Percentiles rank a stretch among this genome's conserved stretches.
Conservation (phyloP, 129 eudicot genomes). For the Deinandra increscens region DNA sequence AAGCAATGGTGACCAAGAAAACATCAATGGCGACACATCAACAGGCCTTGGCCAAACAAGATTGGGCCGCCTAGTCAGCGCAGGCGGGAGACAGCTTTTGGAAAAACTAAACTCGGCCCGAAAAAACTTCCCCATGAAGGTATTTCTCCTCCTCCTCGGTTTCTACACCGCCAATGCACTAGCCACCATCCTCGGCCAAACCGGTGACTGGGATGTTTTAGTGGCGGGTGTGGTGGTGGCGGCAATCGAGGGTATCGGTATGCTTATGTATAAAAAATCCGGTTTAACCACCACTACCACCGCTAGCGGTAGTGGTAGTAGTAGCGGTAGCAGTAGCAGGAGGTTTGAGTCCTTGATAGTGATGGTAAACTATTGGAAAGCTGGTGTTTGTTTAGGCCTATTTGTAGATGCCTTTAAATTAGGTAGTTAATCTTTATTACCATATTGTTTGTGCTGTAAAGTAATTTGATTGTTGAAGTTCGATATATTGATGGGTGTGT, state of each 20-base stretch:
- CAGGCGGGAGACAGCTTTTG: conserved; percentile 69
- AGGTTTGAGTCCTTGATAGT: conserved; percentile 68
- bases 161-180: conserved; percentile 95
- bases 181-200: conserved; percentile 94
- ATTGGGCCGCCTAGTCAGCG: conserved; percentile 75
- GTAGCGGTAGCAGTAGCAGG: conserved; percentile 34
- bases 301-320: neutral
- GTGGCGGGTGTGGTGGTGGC: conserved; percentile 97
- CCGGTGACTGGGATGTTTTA: conserved; percentile 95
- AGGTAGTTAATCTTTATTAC: conserved; percentile 58
- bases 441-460: conserved; percentile 11
- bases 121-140: conserved; percentile 88
- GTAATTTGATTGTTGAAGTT: conserved; percentile 7
- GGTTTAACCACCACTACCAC: neutral
- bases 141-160: conserved; percentile 87
- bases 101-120: conserved; percentile 79
- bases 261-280: conserved; percentile 66
- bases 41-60: conserved; percentile 76
- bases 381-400: conserved; percentile 95
- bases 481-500: conserved; percentile 10
- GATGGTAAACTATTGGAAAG: conserved; percentile 93
- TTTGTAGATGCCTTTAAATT: conserved; percentile 97
- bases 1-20: conserved; percentile 45
- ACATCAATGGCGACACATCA: conserved; percentile 39
- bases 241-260: conserved; percentile 90